phyloP scores from a whole-genome alignment of 305 asterid species.

The Caryopteris hybrid region DNA sequence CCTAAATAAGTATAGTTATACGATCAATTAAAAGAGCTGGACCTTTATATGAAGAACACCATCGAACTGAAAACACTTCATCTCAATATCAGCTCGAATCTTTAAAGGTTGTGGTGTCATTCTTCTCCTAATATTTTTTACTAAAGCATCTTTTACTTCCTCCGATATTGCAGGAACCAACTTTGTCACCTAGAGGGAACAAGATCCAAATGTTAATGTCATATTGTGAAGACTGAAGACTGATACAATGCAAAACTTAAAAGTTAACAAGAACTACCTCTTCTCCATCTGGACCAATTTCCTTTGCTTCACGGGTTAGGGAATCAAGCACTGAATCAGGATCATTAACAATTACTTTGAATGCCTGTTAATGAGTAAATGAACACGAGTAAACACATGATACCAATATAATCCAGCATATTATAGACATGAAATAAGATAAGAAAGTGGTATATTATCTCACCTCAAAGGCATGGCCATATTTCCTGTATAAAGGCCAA shows the following conservation, averaged over 20 bases:
- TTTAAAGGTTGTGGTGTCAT: slow-evolving; percentile 95
- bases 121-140: slow-evolving; percentile 87
- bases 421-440: neutral
- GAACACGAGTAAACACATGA: neutral
- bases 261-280: slow-evolving; percentile 48
- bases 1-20: neutral
- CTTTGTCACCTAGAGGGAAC: slow-evolving; percentile 51
- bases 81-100: slow-evolving; percentile 85
- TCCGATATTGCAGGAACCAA: slow-evolving; percentile 81
- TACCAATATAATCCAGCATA: slow-evolving; percentile 33
- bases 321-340: slow-evolving; percentile 77
- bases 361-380: slow-evolving; percentile 48
- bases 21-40: slow-evolving; percentile 35
- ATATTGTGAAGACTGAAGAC: neutral
- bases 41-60: slow-evolving; percentile 97
- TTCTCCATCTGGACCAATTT: slow-evolving; percentile 66
- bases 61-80: slow-evolving; percentile 93
- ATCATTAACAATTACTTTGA: slow-evolving; percentile 69
- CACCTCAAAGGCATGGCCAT: slow-evolving; percentile 99
- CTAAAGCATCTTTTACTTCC: slow-evolving; percentile 76
- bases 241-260: neutral
- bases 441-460: slow-evolving; percentile 12
- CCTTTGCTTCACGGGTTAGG: slow-evolving; percentile 88
- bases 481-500: slow-evolving; percentile 93
- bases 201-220: neutral